A percentile compares a stretch with the other conserved stretches of the same genome.
Conservation (phyloP, 2,329 filamentous ascomycete genomes). For the Dryadomyces quercivorus region DNA sequence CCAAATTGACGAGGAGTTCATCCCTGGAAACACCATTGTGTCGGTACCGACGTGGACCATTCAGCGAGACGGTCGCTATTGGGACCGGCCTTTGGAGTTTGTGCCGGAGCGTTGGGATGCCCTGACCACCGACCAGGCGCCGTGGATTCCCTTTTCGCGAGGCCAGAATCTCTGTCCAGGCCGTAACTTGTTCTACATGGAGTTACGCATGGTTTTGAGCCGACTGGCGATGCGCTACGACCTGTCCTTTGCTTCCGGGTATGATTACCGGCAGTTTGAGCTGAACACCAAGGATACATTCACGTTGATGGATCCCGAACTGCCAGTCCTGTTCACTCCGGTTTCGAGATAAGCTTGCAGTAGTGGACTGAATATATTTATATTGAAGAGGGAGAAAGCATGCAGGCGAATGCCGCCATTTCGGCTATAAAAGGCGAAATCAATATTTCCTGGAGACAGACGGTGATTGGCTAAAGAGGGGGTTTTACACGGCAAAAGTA, state of each 20-base stretch:
- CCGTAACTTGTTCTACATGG: constrained; percentile 9
- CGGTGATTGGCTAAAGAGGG: no score
- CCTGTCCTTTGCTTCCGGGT: background rate
- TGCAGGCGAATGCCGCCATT: no score
- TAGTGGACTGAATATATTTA: no score
- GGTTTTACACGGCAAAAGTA: no score
- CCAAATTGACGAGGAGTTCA: constrained; percentile 18
- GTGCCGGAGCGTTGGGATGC: constrained; percentile 12
- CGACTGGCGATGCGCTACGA: constrained; percentile 8
- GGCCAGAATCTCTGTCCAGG: constrained; percentile 10
- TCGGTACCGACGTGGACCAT: constrained; percentile 17
- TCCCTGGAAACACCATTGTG: constrained; percentile 25
- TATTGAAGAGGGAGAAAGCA: no score
- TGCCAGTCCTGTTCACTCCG: constrained; percentile 2
- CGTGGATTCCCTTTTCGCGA: constrained; percentile 11
- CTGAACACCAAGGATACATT: constrained; percentile 1
- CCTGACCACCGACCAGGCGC: constrained; percentile 6
- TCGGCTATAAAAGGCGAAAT: no score
- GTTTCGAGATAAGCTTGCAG: background rate
- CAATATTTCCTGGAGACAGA: no score
- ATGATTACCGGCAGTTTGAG: background rate
- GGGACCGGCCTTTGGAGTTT: constrained; percentile 7
- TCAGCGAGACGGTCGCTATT: constrained; percentile 12
- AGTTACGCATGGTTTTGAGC: constrained; percentile 9
- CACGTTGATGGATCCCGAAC: background rate